These are phyloP conservation scores for Flaveria bidentis DNA, from an alignment of 129 eudicot species.

Conservation along the genomic window DNA sequence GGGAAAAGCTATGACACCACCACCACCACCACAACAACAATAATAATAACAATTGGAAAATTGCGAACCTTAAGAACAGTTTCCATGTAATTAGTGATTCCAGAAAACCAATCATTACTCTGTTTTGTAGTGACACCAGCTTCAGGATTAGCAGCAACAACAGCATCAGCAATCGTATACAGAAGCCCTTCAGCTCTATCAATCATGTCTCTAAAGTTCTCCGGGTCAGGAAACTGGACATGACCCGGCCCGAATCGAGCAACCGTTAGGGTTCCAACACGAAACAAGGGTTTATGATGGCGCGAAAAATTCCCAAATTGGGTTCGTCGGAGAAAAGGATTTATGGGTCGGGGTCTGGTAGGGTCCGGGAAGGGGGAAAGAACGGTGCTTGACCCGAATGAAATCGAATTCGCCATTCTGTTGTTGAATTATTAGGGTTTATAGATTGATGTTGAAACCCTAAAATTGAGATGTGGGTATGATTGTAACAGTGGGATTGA, in stretches of 20 bases:
- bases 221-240: slow-evolving; percentile 73
- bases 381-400: slow-evolving; percentile 47
- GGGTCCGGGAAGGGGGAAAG: slow-evolving; percentile 53
- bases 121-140: slow-evolving; percentile 46
- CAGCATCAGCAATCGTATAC: slow-evolving; percentile 87
- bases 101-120: slow-evolving; percentile 84
- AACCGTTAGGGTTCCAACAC: slow-evolving; percentile 46
- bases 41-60: not conserved
- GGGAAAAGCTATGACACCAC: not conserved
- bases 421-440: slow-evolving; percentile 28
- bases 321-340: slow-evolving; percentile 48
- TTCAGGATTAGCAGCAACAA: slow-evolving; percentile 53
- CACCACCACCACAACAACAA: too few species aligned
- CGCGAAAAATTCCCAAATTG: slow-evolving; percentile 28
- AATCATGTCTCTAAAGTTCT: slow-evolving; percentile 48
- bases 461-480: not conserved
- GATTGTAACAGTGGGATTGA: slow-evolving; percentile 10
- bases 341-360: slow-evolving; percentile 39
- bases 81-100: slow-evolving; percentile 79
- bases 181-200: slow-evolving; percentile 69
- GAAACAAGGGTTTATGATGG: slow-evolving; percentile 36
- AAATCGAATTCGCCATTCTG: slow-evolving; percentile 49
- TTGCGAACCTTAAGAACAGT: slow-evolving; percentile 69
- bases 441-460: slow-evolving; percentile 24
- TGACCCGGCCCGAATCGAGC: slow-evolving; percentile 67